These are phyloP conservation scores for Cladosporium sp. DNA, from an alignment of 2,329 filamentous ascomycete genomes.

Conservation along the genomic window DNA sequence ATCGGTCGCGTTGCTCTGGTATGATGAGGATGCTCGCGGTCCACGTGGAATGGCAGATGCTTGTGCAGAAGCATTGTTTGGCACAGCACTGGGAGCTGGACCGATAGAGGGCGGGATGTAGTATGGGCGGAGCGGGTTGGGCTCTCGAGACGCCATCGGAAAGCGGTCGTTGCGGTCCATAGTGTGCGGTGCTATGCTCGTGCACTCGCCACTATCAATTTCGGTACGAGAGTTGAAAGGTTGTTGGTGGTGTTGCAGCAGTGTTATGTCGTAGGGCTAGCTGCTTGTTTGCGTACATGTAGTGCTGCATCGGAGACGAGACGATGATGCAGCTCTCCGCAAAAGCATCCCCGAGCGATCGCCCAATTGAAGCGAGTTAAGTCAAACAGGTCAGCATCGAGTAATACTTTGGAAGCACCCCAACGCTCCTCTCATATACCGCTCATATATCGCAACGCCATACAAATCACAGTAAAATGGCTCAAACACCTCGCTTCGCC, in stretches of 20 bases:
- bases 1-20: constrained; percentile 67
- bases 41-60: constrained; percentile 44
- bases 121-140: constrained; percentile 66
- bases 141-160: constrained; percentile 43
- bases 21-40: constrained; percentile 36
- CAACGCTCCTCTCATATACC: background rate
- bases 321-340: background rate
- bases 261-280: background rate
- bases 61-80: constrained; percentile 35
- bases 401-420: background rate
- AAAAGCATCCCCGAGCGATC: constrained; percentile 1
- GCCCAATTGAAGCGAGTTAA: background rate
- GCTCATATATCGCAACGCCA: background rate
- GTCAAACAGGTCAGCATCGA: background rate
- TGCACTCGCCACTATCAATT: background rate
- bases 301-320: background rate
- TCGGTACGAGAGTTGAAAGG: background rate
- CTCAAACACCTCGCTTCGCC: constrained; percentile 7
- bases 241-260: background rate
- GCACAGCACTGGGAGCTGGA: constrained; percentile 45
- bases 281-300: background rate
- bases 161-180: constrained; percentile 24
- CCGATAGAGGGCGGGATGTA: constrained; percentile 64
- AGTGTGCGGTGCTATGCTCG: background rate
- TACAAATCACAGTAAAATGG: background rate